Evolutionary conservation across 495 filamentous ascomycete genomes (phyloP).

Genomic region (Penicillium macrosclerotiorum): DNA sequence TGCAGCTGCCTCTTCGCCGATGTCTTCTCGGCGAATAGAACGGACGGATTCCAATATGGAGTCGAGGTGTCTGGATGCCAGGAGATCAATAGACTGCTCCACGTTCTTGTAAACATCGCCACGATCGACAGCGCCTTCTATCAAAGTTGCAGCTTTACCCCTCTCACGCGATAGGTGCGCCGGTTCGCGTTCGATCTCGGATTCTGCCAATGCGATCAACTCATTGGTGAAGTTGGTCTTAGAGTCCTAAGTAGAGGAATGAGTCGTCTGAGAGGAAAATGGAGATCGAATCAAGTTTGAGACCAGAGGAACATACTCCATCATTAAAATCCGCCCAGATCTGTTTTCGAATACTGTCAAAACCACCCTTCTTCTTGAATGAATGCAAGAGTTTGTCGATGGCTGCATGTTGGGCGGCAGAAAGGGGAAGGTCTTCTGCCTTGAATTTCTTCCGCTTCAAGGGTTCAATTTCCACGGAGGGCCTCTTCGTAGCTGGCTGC

Average conservation of each 20-base stretch:
- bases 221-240: constrained; percentile 64
- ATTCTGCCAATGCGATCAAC: constrained; percentile 69
- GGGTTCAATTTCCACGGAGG: constrained; percentile 33
- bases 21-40: constrained; percentile 65
- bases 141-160: constrained; percentile 74
- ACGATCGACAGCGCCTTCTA: constrained; percentile 84
- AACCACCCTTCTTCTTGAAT: constrained; percentile 90
- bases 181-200: constrained; percentile 79
- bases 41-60: constrained; percentile 67
- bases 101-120: constrained; percentile 76
- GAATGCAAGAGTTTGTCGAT: constrained; percentile 77
- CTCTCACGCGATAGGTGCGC: constrained; percentile 73
- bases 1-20: constrained; percentile 68
- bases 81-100: constrained; percentile 60
- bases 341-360: constrained; percentile 78
- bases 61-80: constrained; percentile 63
- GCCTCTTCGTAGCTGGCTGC: constrained; percentile 25
- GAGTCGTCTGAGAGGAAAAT: constrained; percentile 11
- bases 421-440: constrained; percentile 76
- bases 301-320: constrained; percentile 51
- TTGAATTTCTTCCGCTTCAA: constrained; percentile 70
- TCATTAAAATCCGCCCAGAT: constrained; percentile 78
- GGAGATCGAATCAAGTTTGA: constrained; percentile 3
- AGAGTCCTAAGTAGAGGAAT: constrained; percentile 52
- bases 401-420: constrained; percentile 64